phyloP scores from a whole-genome alignment of 257 asterid genomes.

The Petunia axillaris region DNA sequence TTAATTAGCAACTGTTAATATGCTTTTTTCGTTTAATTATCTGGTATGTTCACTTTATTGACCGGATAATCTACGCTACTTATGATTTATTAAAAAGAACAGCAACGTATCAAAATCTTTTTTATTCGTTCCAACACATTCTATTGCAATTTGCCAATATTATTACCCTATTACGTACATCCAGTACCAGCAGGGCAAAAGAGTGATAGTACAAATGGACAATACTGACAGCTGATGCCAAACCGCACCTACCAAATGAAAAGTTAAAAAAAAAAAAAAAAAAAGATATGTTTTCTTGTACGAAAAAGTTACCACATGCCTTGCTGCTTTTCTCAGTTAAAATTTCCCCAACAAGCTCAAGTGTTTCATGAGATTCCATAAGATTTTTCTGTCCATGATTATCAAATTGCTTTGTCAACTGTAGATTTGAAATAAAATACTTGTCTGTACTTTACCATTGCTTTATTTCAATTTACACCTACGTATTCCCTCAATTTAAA shows the following conservation, averaged over 20 bases:
- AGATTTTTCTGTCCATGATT: background rate
- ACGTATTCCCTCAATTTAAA: no score
- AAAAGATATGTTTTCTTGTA: constrained; percentile 8
- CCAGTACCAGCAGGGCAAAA: background rate
- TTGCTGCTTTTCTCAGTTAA: background rate
- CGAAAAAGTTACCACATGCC: constrained; percentile 18
- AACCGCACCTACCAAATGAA: background rate
- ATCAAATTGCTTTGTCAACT: background rate
- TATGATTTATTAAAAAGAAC: no score
- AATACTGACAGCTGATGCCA: background rate
- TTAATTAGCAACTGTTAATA: no score
- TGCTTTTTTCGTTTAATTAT: no score
- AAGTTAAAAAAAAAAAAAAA: background rate
- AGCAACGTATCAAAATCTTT: no score
- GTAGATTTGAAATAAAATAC: background rate
- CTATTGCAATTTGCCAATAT: no score
- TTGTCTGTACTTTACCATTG: background rate
- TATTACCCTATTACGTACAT: no score
- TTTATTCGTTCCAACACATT: no score
- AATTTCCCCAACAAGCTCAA: background rate
- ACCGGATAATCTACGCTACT: no score
- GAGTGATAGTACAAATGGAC: background rate
- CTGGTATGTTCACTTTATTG: no score
- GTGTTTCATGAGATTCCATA: constrained; percentile 5
- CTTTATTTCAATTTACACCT: background rate